Percentiles rank a stretch among this genome's conserved stretches.
phyloP scores from a whole-genome alignment of 768 basidiomycete species.

The Mycena galericulata region DNA sequence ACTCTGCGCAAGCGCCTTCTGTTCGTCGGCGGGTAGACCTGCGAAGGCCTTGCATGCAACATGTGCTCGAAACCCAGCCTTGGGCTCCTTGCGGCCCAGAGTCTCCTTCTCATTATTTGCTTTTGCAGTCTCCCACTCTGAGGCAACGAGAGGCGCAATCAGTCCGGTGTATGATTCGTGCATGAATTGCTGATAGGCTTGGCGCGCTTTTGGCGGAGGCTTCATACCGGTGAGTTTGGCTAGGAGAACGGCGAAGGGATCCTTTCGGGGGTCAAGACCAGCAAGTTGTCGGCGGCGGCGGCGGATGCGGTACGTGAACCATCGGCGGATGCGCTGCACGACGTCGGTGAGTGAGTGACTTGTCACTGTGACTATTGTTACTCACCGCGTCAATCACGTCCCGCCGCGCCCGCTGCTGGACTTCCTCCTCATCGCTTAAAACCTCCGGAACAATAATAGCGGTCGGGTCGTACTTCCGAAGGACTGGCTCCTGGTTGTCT shows the following conservation, averaged over 20 bases:
- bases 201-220: conserved; percentile 7
- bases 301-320: not conserved
- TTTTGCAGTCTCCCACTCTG: not conserved
- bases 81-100: not conserved
- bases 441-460: not conserved
- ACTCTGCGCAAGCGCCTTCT: not conserved
- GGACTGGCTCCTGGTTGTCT: not conserved
- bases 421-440: not conserved
- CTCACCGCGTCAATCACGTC: not conserved
- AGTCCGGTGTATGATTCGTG: not conserved
- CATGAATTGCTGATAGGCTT: conserved; percentile 27
- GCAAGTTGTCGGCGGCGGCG: not conserved
- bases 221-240: conserved; percentile 3
- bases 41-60: not conserved
- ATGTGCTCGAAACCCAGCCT: conserved; percentile 4
- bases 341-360: not conserved
- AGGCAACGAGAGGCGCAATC: not conserved
- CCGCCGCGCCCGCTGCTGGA: not conserved
- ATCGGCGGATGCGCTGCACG: conserved; percentile 20
- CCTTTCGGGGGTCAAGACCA: conserved; percentile 12
- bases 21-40: not conserved
- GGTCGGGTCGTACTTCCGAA: not conserved
- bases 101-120: not conserved
- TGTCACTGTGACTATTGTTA: not conserved
- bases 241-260: conserved; percentile 12